Base-by-base conservation (phyloP, 129 eudicot genomes). In the Helianthus tuberosus region DNA sequence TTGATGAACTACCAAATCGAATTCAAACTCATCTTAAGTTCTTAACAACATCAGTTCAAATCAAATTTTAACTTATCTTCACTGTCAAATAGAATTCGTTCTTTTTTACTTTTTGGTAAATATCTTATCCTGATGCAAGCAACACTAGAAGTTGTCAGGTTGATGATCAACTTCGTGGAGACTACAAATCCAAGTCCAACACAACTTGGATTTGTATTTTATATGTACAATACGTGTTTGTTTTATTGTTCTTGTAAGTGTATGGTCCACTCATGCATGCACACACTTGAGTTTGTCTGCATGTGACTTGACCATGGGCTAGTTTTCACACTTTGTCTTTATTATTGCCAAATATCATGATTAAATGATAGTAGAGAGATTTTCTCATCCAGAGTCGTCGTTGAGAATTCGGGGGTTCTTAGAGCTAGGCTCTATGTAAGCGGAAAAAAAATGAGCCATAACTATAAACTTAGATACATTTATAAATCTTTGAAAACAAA, bases 171-270 rank as follows among this genome's bases (percentile, higher is more conserved):
- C 47, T 43, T 27, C 38, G 20, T 58, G 15, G 27, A 59, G 64
- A 59, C 64, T 27, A 13, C 65, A 60, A 60, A 60, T 60, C 13
- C 43, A 60, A 60, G 41, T 60, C 38, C 36, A 59, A 59, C 39
- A 59, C 65, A 29, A 29, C 65, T 60, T 60, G 12, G 15, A 27
- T 5, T 60, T 60, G 4, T 29, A 32, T 27, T 60, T 29, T 25
- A 25, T 60, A 27, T 59, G 16, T 29, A 58, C 11, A 25, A 11
- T 59, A 59, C 41, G 64, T 59, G 64, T 59, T 59, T 25, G 41
- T 25, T 27, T 2, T 59, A 59, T 27, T 59, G 15, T 12, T 60
- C 29, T 29, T 60, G 65, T 29, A 27, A 27, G 65, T 11, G 11
- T 12, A 2, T 55, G 62, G 25, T 5, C 10, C 6, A 14, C 10